Evolutionary conservation across 2,329 filamentous ascomycete genomes (phyloP).

Genomic region (Aplosporella prunicola): DNA sequence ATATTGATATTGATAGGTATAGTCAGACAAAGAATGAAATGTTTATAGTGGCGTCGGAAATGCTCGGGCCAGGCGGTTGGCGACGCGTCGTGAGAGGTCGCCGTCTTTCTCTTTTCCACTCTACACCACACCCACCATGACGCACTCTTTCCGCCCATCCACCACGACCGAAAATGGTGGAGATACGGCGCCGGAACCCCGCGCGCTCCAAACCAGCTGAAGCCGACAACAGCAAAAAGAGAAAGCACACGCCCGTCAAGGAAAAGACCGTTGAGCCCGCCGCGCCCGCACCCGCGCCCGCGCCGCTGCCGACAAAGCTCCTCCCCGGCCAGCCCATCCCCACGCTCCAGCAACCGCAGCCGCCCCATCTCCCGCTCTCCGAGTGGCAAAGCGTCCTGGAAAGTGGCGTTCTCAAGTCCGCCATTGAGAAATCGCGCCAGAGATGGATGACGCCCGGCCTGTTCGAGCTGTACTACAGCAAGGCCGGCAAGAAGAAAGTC

Average conservation of each 20-base stretch:
- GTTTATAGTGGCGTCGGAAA: no score
- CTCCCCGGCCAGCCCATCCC: conserved; percentile 59
- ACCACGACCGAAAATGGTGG: conserved; percentile 4
- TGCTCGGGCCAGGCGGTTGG: no score
- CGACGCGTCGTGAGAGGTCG: no score
- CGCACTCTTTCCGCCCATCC: background rate
- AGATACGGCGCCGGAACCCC: conserved; percentile 6
- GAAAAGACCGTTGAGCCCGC: conserved; percentile 3
- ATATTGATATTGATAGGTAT: conserved; percentile 14
- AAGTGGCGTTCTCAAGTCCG: conserved; percentile 67
- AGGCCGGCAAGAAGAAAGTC: conserved; percentile 25
- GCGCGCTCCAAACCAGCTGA: conserved; percentile 4
- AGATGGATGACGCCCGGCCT: conserved; percentile 29
- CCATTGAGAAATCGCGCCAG: conserved; percentile 61
- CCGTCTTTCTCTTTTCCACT: background rate
- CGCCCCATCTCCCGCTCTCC: conserved; percentile 49
- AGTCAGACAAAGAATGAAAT: background rate
- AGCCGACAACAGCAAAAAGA: conserved; percentile 1
- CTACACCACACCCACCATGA: conserved; percentile 3
- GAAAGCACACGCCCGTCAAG: conserved; percentile 9
- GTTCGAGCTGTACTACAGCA: conserved; percentile 29
- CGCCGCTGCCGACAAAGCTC: conserved; percentile 51
- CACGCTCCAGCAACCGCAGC: conserved; percentile 58
- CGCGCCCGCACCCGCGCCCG: background rate
- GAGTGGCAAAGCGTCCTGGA: conserved; percentile 68